Base-by-base conservation (phyloP, 2,329 filamentous ascomycete genomes). In the Microsporum canis region DNA sequence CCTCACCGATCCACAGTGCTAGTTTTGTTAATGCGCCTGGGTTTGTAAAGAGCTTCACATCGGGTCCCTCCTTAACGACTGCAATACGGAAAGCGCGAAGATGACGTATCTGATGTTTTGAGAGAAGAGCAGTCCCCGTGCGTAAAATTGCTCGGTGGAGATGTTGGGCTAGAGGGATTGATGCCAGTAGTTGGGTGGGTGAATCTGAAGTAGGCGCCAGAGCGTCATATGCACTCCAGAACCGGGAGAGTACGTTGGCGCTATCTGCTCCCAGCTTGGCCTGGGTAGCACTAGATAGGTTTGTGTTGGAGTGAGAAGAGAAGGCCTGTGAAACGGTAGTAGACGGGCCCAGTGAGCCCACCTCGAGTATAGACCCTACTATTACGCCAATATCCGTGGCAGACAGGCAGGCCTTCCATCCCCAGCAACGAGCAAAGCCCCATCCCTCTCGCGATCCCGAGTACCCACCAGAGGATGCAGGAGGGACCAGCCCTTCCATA, bases 391-490 rank as follows among this genome's bases (percentile, higher is more conserved):
- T 90, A 71, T 99, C 94, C 57, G 92, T 88, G 4, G 94, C 94
- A 64, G 89, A 95, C 31, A 97, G 79, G 57, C 92, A 96, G 0
- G 91, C 92, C 71, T 91, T 88, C 91, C 91, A 99, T 8, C 94
- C 94, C 94, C 94, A 99, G 71, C 90, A 95, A 62, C 91, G 84
- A 17, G 97, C 92, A 70, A 97, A 99, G 0, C 94, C 92, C 92
- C 92, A 97, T 8, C 91, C 91, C 72, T 96, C 91, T 70, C 92
- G 92, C 17, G 81, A 86, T 59, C 84, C 83, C 65, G 87, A 84
- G 66, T 82, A 82, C 3, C 84, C 85, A 65, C 88, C 86, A 3
- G 86, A 85, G 62, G 88, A 86, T 8, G 86, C 82, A 3, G 87
- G 84, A 0, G 92, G 92, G 0, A 99, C 91, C 69, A 99, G 85